Base-by-base conservation (phyloP, 345 rosid genomes). In the Eucalyptus marginata region DNA sequence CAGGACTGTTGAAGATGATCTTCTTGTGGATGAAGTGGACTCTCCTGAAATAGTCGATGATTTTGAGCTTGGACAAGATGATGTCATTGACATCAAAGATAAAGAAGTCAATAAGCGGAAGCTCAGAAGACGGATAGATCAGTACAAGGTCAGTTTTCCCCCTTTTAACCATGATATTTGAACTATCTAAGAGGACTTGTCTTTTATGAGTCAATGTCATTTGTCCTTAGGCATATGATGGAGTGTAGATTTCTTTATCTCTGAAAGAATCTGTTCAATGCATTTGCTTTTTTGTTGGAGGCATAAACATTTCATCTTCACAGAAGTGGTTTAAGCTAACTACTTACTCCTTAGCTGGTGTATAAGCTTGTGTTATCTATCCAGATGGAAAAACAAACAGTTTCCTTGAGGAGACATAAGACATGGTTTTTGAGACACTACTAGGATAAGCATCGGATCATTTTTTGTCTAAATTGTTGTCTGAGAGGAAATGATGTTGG, bases 1-100 rank as follows among this genome's bases (percentile, higher is more conserved):
- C 92, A 94, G 99, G 64, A 98, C 99, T 56, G 94, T 93, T 49
- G 99, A 98, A 94, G 98, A 95, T 93, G 98, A 98, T 86, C 93
- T 98, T 85, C 91, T 96, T n/a, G 93, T 96, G 90, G 98, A 96
- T 91, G 98, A 92, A 92, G 93, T 91, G 62, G 97, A 96, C 52
- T 90, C 96, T 88, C 97, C 97, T 3, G 99, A 96, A 92, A 92
- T 96, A 88, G 85, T 96, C 79, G 99, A 98, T 91, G 99, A 96
- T 88, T 96, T 97, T 93, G 97, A 97, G 91, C 91, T 96, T 86
- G 98, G 99, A n/a, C 96, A 94, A 91, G 97, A 95, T 89, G 99
- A 97, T 95, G 95, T 94, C 87, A 95, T 96, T 12, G 97, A 96
- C 88, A 93, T 95, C 79, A 94, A 97, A 93, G 99, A 97, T 87